Conservation (phyloP, 768 basidiomycete genomes). For the Lactarius sanguifluus region DNA sequence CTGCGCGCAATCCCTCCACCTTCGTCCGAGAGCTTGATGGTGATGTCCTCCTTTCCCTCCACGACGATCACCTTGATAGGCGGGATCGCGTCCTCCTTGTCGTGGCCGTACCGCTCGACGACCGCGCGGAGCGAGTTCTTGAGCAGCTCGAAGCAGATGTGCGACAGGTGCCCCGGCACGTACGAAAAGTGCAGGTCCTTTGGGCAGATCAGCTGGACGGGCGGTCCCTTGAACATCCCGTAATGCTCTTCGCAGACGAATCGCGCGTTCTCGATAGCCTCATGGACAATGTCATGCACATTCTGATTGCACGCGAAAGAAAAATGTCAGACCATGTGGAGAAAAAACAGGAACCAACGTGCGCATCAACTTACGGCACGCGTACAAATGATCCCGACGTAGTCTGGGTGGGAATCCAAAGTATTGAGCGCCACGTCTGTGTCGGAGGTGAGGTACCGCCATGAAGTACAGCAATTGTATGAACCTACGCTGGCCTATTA, state of each 20-base stretch:
- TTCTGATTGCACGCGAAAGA: conserved; percentile 48
- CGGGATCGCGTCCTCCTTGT: conserved; percentile 76
- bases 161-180: conserved; percentile 94
- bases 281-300: conserved; percentile 95
- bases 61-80: conserved; percentile 94
- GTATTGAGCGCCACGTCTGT: conserved; percentile 93
- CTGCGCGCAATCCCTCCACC: conserved; percentile 91
- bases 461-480: neutral
- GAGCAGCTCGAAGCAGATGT: conserved; percentile 95
- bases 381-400: conserved; percentile 97
- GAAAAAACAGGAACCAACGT: neutral
- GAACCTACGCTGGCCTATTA: conserved; percentile 86
- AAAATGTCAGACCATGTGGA: conserved; percentile 1
- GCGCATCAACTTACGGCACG: conserved; percentile 58
- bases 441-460: neutral
- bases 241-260: conserved; percentile 96
- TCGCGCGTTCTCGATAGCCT: conserved; percentile 96
- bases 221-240: conserved; percentile 90
- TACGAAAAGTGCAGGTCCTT: conserved; percentile 84
- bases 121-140: conserved; percentile 98
- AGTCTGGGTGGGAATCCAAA: conserved; percentile 83
- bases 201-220: conserved; percentile 95
- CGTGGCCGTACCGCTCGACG: conserved; percentile 87
- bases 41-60: conserved; percentile 97
- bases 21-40: conserved; percentile 98